Evolutionary conservation across 495 filamentous ascomycete species (phyloP).

Genomic region (Terfezia boudieri): DNA sequence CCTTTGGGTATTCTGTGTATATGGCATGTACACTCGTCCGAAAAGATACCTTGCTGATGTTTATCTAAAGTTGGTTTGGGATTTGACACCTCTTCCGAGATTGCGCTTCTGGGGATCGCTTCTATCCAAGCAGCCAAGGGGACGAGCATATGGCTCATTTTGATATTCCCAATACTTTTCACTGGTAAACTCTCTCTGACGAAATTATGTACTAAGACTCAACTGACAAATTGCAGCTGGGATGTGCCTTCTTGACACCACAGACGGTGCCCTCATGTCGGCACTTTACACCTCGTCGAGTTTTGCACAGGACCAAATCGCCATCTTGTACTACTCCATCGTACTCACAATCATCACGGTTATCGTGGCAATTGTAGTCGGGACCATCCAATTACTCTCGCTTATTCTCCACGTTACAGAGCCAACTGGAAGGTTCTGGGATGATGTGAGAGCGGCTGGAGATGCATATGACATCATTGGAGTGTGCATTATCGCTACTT

Average conservation of each 20-base stretch:
- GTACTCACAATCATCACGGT: slow-evolving; percentile 71
- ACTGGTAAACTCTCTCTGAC: slow-evolving; percentile 33
- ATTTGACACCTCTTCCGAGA: slow-evolving; percentile 89
- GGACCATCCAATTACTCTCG: slow-evolving; percentile 60
- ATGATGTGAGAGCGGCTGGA: slow-evolving; percentile 49
- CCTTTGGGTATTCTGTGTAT: slow-evolving; percentile 57
- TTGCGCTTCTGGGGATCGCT: slow-evolving; percentile 76
- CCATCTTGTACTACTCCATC: slow-evolving; percentile 85
- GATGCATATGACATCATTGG: slow-evolving; percentile 78
- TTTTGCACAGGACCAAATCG: slow-evolving; percentile 53
- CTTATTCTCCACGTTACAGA: slow-evolving; percentile 51
- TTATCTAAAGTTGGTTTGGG: slow-evolving; percentile 44
- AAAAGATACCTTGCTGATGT: neutral
- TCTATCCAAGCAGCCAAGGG: slow-evolving; percentile 65
- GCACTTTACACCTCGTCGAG: slow-evolving; percentile 63
- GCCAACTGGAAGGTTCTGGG: slow-evolving; percentile 62
- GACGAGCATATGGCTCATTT: slow-evolving; percentile 78
- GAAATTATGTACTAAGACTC: neutral
- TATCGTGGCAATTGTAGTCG: slow-evolving; percentile 67
- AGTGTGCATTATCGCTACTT: slow-evolving; percentile 60
- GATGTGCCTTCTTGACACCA: slow-evolving; percentile 80
- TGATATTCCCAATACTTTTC: slow-evolving; percentile 80
- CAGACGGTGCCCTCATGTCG: slow-evolving; percentile 88
- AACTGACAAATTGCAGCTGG: slow-evolving; percentile 29
- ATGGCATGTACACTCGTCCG: neutral